Conservation (phyloP, 2,329 filamentous ascomycete species). For the Lasiodiplodia gonubiensis region DNA sequence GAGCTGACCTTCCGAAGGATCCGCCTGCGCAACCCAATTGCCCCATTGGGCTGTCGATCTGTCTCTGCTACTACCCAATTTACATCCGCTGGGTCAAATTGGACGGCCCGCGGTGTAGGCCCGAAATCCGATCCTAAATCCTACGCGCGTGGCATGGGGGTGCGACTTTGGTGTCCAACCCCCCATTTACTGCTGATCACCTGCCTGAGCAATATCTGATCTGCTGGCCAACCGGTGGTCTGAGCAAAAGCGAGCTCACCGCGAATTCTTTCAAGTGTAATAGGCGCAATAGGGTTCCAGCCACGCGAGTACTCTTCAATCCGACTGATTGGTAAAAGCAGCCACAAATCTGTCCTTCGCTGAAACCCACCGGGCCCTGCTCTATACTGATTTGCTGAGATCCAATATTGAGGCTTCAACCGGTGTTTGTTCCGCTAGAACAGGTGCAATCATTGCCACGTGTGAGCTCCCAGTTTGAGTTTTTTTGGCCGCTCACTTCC, state of each 20-base stretch:
- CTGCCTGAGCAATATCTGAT: constrained; percentile 1
- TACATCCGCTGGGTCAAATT: background rate
- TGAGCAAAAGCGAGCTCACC: background rate
- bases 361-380: background rate
- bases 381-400: background rate
- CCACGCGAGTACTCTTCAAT: background rate
- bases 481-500: background rate
- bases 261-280: background rate
- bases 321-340: background rate
- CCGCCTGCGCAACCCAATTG: background rate
- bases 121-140: background rate
- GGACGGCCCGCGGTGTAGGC: background rate
- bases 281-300: background rate
- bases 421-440: background rate
- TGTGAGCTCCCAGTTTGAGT: background rate
- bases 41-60: background rate
- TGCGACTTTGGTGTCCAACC: background rate
- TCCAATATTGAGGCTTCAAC: background rate
- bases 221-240: background rate
- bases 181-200: background rate
- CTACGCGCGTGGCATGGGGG: background rate
- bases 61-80: background rate
- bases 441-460: background rate
- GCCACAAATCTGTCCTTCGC: background rate
- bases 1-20: background rate